Base-by-base conservation (phyloP, 352 stramenopile genomes). In the Pythium angustatum region DNA sequence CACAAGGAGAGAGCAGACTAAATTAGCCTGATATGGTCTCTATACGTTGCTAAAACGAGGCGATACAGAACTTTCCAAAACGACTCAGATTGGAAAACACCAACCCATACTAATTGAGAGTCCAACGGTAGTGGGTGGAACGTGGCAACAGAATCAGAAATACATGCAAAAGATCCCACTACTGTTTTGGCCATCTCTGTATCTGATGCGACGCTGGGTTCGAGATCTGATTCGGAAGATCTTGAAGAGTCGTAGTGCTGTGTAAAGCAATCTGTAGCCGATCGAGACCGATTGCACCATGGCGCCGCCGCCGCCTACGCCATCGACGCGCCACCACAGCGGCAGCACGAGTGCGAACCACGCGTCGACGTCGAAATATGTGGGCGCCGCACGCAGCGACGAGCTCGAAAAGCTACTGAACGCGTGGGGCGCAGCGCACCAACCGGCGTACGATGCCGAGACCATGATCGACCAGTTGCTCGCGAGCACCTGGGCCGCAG, bases 391-490 rank as follows among this genome's bases (percentile, higher is more conserved):
- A 2, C 68, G 72, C 54, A 91, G 79, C 41, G 66, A 65, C 9
- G 75, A 91, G 75, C 71, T 91, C 26, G 79, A 89, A 47, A 88
- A 81, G 64, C 76, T 91, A 7, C 58, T 91, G 17, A 66, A 70
- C 51, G 70, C 71, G 17, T 73, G 60, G 48, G 71, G 73, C 12
- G 49, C 49, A 11, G 11, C 43, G 1, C 41, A 28, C 52, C 4
- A n/a, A 1, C n/a, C n/a, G 22, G 21, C 56, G 14, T 94, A 89
- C 66, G 73, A 88, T 30, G 78, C 78, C 7, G 85, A 92, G 48
- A 72, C 71, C 52, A 92, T 94, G 85, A 77, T 94, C 58, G 83
- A 94, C 57, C 79, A 94, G 64, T 72, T 94, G 41, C 75, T 92
- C 1, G 69, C 69, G 28, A 89, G 70, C 57, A 81, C 78, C 28